phyloP scores from a whole-genome alignment of 2,329 filamentous ascomycete genomes.

The Anisogramma anomala region DNA sequence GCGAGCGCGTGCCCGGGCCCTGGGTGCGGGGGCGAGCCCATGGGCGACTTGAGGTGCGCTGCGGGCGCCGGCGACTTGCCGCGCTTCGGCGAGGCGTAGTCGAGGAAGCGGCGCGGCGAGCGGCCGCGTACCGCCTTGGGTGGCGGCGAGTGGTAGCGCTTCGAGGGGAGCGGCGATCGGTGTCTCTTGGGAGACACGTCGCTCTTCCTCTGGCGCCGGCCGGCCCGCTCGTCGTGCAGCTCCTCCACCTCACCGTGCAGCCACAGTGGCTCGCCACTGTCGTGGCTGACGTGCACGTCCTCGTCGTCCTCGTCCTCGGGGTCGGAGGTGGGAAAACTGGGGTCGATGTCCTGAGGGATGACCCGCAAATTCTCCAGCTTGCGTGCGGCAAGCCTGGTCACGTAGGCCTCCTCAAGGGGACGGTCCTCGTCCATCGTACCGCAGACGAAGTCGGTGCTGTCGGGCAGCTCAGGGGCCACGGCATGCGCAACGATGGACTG shows the following conservation, averaged over 20 bases:
- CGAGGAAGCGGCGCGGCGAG: constrained; percentile 50
- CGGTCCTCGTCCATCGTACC: constrained; percentile 93
- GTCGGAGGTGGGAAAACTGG: constrained; percentile 91
- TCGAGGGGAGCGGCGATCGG: constrained; percentile 39
- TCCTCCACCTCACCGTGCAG: constrained; percentile 62
- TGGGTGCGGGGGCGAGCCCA: constrained; percentile 32
- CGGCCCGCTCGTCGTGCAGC: constrained; percentile 42
- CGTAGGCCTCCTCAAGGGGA: constrained; percentile 85
- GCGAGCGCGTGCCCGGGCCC: constrained; percentile 28
- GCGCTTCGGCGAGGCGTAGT: constrained; percentile 58
- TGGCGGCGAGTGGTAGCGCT: constrained; percentile 38
- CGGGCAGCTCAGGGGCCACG: constrained; percentile 72
- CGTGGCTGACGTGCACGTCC: constrained; percentile 45
- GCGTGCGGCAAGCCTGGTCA: constrained; percentile 70
- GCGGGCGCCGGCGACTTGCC: constrained; percentile 60
- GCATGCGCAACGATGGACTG: constrained; percentile 46
- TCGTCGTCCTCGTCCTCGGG: constrained; percentile 76
- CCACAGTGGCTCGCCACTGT: constrained; percentile 59
- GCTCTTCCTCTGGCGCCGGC: constrained; percentile 38
- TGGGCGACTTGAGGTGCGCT: constrained; percentile 37
- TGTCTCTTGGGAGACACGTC: constrained; percentile 50
- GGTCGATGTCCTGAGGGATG: constrained; percentile 94
- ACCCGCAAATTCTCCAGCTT: constrained; percentile 68
- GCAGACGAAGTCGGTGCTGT: constrained; percentile 98
- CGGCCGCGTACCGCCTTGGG: constrained; percentile 39